Conservation (phyloP, 2,329 filamentous ascomycete species). For the Diaporthe citriasiana region DNA sequence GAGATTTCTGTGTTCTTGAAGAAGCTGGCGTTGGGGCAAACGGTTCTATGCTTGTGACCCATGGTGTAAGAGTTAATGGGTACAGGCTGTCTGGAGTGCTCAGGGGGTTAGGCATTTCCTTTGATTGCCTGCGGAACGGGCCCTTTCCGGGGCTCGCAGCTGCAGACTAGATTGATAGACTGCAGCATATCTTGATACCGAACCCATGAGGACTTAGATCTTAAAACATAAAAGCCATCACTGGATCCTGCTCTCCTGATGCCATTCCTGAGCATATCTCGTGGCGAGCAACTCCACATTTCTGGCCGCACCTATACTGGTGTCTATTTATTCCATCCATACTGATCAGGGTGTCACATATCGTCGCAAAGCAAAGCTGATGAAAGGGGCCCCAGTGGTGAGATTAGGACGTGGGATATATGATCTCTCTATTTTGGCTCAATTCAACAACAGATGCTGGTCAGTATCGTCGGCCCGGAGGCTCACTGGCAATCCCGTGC, state of each 20-base stretch:
- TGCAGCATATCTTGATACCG: not conserved
- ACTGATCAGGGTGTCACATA: not conserved
- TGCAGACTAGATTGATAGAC: constrained; percentile 31
- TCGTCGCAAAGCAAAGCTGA: not conserved
- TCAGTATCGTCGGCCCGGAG: constrained; percentile 33
- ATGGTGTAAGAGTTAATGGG: constrained; percentile 22
- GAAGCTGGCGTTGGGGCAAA: constrained; percentile 41
- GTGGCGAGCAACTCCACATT: not conserved
- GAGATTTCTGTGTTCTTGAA: constrained; percentile 23
- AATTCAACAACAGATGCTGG: constrained; percentile 35
- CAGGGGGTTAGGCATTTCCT: not conserved
- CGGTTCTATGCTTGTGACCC: constrained; percentile 40
- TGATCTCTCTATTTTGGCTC: constrained; percentile 34
- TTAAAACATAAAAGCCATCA: not conserved
- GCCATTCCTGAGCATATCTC: not conserved
- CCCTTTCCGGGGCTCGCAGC: not conserved
- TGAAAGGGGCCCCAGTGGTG: not conserved
- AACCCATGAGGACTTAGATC: constrained; percentile 14
- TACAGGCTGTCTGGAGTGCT: not conserved
- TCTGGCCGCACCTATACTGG: not conserved
- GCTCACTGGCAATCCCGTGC: constrained; percentile 14
- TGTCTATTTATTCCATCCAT: no score
- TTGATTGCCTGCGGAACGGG: not conserved
- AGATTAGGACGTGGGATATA: constrained; percentile 14
- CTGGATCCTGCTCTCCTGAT: not conserved